Evolutionary conservation across 768 basidiomycete genomes (phyloP).

Genomic region (Naematelia aurantialba): DNA sequence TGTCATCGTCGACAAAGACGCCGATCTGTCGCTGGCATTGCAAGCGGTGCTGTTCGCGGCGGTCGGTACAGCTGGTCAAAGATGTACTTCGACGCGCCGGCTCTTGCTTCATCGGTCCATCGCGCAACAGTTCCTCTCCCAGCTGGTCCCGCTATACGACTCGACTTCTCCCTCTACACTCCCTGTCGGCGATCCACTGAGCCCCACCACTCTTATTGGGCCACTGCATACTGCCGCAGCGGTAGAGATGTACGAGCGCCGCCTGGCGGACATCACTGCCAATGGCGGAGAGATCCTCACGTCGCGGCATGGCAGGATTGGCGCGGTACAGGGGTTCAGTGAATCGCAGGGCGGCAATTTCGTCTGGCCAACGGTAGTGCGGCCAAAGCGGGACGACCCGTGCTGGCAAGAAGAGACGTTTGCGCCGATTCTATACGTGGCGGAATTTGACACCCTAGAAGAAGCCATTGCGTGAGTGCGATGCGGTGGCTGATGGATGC

Average conservation of each 20-base stretch:
- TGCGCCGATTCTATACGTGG: constrained; percentile 82
- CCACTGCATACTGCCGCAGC: constrained; percentile 75
- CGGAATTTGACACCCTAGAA: constrained; percentile 65
- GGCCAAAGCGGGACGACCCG: constrained; percentile 33
- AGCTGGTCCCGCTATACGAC: constrained; percentile 69
- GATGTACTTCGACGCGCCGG: constrained; percentile 86
- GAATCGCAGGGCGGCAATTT: constrained; percentile 68
- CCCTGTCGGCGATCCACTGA: constrained; percentile 80
- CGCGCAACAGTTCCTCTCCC: constrained; percentile 69
- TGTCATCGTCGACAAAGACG: constrained; percentile 87
- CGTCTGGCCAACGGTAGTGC: constrained; percentile 62
- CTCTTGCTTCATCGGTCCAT: constrained; percentile 81
- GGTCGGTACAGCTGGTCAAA: constrained; percentile 66
- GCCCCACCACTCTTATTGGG: constrained; percentile 68
- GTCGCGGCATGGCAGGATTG: constrained; percentile 59
- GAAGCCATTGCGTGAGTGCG: constrained; percentile 57
- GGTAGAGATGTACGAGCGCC: constrained; percentile 62
- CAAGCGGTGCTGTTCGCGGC: constrained; percentile 91
- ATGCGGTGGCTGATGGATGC: neutral
- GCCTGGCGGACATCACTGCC: constrained; percentile 61
- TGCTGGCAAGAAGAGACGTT: constrained; percentile 55
- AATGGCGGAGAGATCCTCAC: constrained; percentile 70
- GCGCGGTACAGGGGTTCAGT: constrained; percentile 47
- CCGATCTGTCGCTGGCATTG: constrained; percentile 82
- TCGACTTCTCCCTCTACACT: constrained; percentile 54